A percentile compares a stretch with the other conserved stretches of the same genome.
Conservation (phyloP, 208 protist species). For the Trypanosoma melophagium region DNA sequence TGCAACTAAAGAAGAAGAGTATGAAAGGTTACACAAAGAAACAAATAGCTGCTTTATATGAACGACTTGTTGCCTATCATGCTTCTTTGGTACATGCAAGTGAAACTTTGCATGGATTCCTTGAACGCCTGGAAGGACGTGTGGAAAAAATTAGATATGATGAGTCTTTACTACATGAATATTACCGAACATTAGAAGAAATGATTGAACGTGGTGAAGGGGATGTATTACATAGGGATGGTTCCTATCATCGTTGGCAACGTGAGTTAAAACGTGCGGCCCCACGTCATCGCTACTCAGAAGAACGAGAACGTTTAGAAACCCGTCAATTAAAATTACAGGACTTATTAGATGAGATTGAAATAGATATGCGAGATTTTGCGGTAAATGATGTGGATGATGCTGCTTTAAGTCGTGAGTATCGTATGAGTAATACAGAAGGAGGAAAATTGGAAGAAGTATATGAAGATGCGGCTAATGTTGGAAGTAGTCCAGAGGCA, state of each 20-base stretch:
- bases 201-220: slow-evolving; percentile 29
- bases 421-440: slow-evolving; percentile 1
- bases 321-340: slow-evolving; percentile 49
- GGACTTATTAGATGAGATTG: slow-evolving; percentile 50
- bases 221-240: slow-evolving; percentile 18
- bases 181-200: slow-evolving; percentile 68
- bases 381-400: not conserved
- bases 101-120: slow-evolving; percentile 36
- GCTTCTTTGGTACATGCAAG: slow-evolving; percentile 33
- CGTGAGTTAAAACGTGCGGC: slow-evolving; percentile 41
- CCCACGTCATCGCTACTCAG: slow-evolving; percentile 45
- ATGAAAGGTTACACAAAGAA: slow-evolving; percentile 18
- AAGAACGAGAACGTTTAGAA: slow-evolving; percentile 30
- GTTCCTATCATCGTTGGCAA: slow-evolving; percentile 46
- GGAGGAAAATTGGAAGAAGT: slow-evolving; percentile 23
- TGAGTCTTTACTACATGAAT: slow-evolving; percentile 45
- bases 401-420: not conserved
- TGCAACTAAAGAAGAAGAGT: slow-evolving; percentile 14
- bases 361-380: slow-evolving; percentile 42
- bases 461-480: slow-evolving; percentile 16
- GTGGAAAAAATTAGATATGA: slow-evolving; percentile 28
- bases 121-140: slow-evolving; percentile 39
- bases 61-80: slow-evolving; percentile 32
- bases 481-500: slow-evolving; percentile 11
- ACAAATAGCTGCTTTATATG: slow-evolving; percentile 15